Conservation (phyloP, 202 grass and related monocot genomes). For the Bolboschoenoplectus hybrid region DNA sequence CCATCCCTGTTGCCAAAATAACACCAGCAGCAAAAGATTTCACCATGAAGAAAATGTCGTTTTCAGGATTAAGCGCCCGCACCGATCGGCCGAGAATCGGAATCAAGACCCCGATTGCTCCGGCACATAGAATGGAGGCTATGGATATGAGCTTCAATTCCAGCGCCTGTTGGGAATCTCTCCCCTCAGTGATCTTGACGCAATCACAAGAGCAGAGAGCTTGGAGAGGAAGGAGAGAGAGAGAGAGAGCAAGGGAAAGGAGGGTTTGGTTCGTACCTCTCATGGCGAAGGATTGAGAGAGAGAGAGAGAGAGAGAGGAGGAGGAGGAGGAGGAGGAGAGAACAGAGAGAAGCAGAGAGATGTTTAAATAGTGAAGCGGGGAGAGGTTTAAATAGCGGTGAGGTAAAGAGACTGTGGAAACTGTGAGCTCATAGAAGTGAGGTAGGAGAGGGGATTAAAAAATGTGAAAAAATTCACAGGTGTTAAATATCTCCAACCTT, state of each 20-base stretch:
- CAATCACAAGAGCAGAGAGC: slow-evolving; percentile 58
- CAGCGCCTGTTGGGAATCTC: slow-evolving; percentile 41
- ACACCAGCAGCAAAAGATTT: slow-evolving; percentile 93
- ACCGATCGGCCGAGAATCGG: slow-evolving; percentile 79
- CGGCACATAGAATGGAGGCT: slow-evolving; percentile 78
- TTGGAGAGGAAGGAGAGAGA: background rate
- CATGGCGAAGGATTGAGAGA: slow-evolving; percentile 41
- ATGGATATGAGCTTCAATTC: slow-evolving; percentile 73
- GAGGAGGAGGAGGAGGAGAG: background rate
- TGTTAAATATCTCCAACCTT: slow-evolving; percentile 34
- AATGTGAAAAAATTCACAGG: background rate
- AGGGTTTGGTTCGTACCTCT: slow-evolving; percentile 16
- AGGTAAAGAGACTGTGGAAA: slow-evolving; percentile 31
- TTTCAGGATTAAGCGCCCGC: slow-evolving; percentile 55
- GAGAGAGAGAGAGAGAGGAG: background rate
- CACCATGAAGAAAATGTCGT: slow-evolving; percentile 71
- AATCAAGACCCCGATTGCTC: slow-evolving; percentile 68
- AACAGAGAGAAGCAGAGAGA: background rate
- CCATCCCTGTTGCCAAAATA: slow-evolving; percentile 85
- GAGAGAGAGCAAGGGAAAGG: background rate
- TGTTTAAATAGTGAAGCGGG: background rate
- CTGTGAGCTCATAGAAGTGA: slow-evolving; percentile 35
- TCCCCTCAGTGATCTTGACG: slow-evolving; percentile 43
- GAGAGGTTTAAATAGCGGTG: slow-evolving; percentile 34
- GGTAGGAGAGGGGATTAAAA: slow-evolving; percentile 3